phyloP scores from a whole-genome alignment of 2,329 filamentous ascomycete genomes.

The Fusarium sp. region DNA sequence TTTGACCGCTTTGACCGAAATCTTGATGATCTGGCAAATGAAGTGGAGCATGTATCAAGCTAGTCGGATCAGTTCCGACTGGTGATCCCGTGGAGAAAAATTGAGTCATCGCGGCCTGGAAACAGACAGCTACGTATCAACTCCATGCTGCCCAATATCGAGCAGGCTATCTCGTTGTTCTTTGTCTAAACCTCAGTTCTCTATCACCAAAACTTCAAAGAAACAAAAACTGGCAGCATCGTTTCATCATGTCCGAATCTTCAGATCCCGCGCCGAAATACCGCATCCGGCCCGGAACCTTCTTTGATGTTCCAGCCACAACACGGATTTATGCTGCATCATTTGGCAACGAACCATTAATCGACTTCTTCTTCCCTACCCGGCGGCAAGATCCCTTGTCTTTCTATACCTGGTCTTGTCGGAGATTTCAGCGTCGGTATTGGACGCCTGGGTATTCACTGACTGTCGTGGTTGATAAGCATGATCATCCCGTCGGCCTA shows the following conservation, averaged over 20 bases:
- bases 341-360: background rate
- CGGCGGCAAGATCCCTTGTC: background rate
- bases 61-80: background rate
- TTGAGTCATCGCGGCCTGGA: background rate
- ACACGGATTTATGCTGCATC: background rate
- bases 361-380: background rate
- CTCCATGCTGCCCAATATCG: background rate
- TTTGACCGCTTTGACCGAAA: background rate
- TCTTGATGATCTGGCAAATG: background rate
- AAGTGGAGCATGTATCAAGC: background rate
- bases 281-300: background rate
- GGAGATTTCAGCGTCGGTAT: conserved; percentile 3
- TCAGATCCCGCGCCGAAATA: background rate
- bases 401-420: background rate
- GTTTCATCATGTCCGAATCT: background rate
- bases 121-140: background rate
- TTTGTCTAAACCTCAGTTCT: too few relatives aligned
- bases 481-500: background rate
- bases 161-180: fast-evolving
- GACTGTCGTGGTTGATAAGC: background rate
- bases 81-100: background rate
- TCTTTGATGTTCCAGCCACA: background rate
- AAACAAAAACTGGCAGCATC: background rate
- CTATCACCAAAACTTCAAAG: too few relatives aligned
- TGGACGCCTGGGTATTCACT: conserved; percentile 7